A percentile compares a stretch with the other conserved stretches of the same genome.
phyloP scores from a whole-genome alignment of 2,329 filamentous ascomycete species.

The Talaromyces amestolkiae region DNA sequence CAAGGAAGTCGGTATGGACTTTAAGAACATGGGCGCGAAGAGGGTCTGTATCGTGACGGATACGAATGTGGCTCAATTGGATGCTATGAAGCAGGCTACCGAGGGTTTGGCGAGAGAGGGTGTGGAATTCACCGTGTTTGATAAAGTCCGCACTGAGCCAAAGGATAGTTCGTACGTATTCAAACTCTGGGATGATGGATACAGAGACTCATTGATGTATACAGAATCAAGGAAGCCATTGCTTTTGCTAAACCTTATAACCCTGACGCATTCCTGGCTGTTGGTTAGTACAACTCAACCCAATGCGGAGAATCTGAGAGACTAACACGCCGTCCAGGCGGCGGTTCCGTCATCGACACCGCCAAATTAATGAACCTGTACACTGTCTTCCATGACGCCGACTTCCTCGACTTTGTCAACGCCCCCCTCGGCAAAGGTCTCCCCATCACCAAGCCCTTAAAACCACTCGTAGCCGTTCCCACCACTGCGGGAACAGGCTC shows the following conservation, averaged over 20 bases:
- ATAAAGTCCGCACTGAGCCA: conserved; percentile 79
- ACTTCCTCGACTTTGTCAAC: conserved; percentile 97
- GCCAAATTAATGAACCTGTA: conserved; percentile 99
- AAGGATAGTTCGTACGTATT: conserved; percentile 80
- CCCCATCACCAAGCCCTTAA: conserved; percentile 68
- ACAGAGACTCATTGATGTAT: conserved; percentile 5
- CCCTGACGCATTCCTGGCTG: conserved; percentile 88
- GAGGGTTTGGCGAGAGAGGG: conserved; percentile 77
- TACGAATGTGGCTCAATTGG: conserved; percentile 71
- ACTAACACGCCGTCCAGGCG: conserved; percentile 40
- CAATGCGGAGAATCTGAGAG: background rate
- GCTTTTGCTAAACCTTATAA: conserved; percentile 75
- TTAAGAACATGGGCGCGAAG: conserved; percentile 84
- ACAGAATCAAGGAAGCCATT: conserved; percentile 82
- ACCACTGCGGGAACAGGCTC: conserved; percentile 85
- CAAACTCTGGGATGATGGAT: background rate
- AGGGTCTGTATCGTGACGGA: conserved; percentile 93
- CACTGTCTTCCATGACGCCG: conserved; percentile 81
- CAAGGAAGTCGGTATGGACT: conserved; percentile 96
- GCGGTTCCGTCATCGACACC: conserved; percentile 95
- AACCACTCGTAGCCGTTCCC: conserved; percentile 76
- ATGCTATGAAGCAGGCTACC: conserved; percentile 85
- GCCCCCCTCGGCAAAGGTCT: conserved; percentile 83
- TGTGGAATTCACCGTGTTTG: conserved; percentile 76
- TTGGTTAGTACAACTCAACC: conserved; percentile 52